Base-by-base conservation (phyloP, 1,284 basidiomycete genomes). In the Gymnopus androsaceus region DNA sequence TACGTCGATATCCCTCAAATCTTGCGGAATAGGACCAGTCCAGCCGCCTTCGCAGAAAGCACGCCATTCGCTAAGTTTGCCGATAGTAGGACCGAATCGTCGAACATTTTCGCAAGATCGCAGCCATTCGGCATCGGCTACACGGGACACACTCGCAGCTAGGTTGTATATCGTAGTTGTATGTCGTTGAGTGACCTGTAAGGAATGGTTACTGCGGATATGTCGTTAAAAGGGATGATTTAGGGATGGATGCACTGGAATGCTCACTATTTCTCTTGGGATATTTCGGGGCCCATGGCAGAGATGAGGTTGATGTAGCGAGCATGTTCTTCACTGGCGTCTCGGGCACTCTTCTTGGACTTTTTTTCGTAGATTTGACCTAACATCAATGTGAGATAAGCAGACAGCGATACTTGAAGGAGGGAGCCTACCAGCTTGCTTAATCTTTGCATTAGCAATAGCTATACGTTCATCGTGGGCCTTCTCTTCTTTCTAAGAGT, bases 121-220 rank as follows among this genome's bases (percentile, higher is more conserved):
- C 31, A 80, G 65, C 89, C 90, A 92, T 71, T 90, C 87, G 2
- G 84, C 83, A 59, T 92, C 89, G 1, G 88, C 88, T 15, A 91
- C 72, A 31, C 87, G 79, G 15, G 85, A 78, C 11, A 91, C 72
- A 57, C 76, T 80, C 0, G 84, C 82, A 2, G 87, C 87, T 11
- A 89, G 75, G 55, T 68, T 79, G 55, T 82, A 84, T 2, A 84
- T 83, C 0, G 82, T 81, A 1, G 76, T 63, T 3, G 75, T 76
- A 60, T 90, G 86, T 41, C 80, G 76, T 64, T 87, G 82, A 3
- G 83, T 83, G 21, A 90, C 78, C 36, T 76, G 72, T 0, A 85
- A 65, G 0, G 84, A 70, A 66, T 92, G 90, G 46, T 89, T 85
- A 64, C 88, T 91, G 62, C 14, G 36, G 21, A 38, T 41, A 54